Percentiles rank a stretch among this genome's conserved stretches.
Conservation (phyloP, 768 basidiomycete genomes). For the Macrolepiota albuminosa region DNA sequence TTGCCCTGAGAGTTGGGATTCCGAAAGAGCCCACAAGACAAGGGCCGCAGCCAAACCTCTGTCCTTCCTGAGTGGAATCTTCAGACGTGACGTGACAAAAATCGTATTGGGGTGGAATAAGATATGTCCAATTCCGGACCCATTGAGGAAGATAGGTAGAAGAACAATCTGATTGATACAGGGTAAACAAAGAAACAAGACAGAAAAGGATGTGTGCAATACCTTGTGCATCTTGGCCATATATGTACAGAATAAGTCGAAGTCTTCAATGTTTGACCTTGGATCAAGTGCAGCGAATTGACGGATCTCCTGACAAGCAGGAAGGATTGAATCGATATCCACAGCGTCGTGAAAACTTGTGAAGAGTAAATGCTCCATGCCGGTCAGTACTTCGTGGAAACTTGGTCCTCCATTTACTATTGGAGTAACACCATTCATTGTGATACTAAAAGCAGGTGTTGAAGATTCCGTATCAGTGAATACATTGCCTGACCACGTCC, state of each 20-base stretch:
- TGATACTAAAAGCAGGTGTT: constrained; percentile 45
- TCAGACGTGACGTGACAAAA: constrained; percentile 31
- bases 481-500: constrained; percentile 62
- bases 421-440: constrained; percentile 41
- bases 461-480: constrained; percentile 33
- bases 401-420: constrained; percentile 34
- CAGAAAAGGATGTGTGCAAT: background rate
- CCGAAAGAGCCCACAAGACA: constrained; percentile 36
- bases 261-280: constrained; percentile 28
- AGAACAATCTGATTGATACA: constrained; percentile 42
- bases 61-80: constrained; percentile 29
- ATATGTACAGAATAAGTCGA: constrained; percentile 38
- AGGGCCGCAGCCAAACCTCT: constrained; percentile 36
- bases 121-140: constrained; percentile 43
- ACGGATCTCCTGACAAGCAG: constrained; percentile 43
- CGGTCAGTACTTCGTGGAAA: constrained; percentile 42
- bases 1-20: constrained; percentile 19
- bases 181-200: background rate
- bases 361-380: constrained; percentile 37
- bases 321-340: constrained; percentile 43
- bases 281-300: constrained; percentile 51
- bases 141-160: constrained; percentile 42
- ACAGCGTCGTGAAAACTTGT: constrained; percentile 41
- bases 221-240: constrained; percentile 49
- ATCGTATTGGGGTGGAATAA: constrained; percentile 41